Percentiles rank a stretch among this genome's conserved stretches.
phyloP scores from a whole-genome alignment of 495 filamentous ascomycete genomes.

The Aspergillus egyptiacus region DNA sequence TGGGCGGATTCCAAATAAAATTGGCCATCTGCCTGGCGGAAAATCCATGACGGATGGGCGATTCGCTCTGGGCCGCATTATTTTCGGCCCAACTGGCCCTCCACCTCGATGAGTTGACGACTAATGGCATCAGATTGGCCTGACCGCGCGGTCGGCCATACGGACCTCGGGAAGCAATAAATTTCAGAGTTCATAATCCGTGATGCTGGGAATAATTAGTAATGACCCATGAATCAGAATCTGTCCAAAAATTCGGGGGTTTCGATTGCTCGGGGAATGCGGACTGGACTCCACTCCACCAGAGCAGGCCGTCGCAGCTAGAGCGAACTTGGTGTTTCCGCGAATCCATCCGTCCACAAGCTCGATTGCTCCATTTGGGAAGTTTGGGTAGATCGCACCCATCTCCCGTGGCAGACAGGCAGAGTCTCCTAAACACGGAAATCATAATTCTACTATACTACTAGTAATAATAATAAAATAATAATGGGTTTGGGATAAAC shows the following conservation, averaged over 20 bases:
- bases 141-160: too few relatives aligned
- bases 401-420: too few relatives aligned
- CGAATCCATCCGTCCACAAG: background rate
- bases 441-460: too few relatives aligned
- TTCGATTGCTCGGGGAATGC: conserved; percentile 22
- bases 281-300: conserved; percentile 20
- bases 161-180: background rate
- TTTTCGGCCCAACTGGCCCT: conserved; percentile 1
- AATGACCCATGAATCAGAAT: background rate
- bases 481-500: too few relatives aligned
- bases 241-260: conserved; percentile 12
- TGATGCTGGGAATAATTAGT: conserved; percentile 5
- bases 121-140: too few relatives aligned
- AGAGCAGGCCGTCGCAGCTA: conserved; percentile 21
- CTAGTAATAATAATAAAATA: too few relatives aligned
- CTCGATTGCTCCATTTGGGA: too few relatives aligned
- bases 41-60: conserved; percentile 11
- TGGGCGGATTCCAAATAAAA: too few relatives aligned
- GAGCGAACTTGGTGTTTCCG: conserved; percentile 3
- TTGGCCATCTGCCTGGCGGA: too few relatives aligned
- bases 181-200: conserved; percentile 4
- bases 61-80: conserved; percentile 1
- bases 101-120: too few relatives aligned
- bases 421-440: too few relatives aligned
- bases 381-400: background rate